Conservation (phyloP, 176 grass and related monocot genomes). For the Carex myosuroides region DNA sequence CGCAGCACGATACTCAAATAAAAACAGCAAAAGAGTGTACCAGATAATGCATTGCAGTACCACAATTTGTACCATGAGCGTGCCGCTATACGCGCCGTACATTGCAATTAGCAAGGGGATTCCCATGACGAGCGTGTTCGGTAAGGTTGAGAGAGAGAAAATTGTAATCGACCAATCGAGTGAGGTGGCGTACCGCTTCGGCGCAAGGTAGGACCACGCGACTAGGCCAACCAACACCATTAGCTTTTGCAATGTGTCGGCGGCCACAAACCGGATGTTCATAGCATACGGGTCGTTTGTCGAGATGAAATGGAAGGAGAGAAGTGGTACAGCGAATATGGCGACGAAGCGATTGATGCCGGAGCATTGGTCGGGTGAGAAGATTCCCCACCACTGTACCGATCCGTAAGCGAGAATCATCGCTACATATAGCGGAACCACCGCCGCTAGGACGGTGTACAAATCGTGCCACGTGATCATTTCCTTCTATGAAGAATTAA, state of each 20-base stretch:
- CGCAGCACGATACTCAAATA: constrained; percentile 85
- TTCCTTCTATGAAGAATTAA: background rate
- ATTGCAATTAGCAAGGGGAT: constrained; percentile 73
- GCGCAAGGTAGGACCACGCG: constrained; percentile 32
- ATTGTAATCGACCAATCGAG: constrained; percentile 71
- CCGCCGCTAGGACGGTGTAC: constrained; percentile 60
- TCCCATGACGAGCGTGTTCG: constrained; percentile 84
- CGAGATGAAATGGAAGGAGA: constrained; percentile 93
- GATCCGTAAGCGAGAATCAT: constrained; percentile 71
- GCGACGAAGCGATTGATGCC: constrained; percentile 89
- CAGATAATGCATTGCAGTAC: constrained; percentile 94
- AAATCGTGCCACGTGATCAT: constrained; percentile 62
- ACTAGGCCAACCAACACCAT: constrained; percentile 47
- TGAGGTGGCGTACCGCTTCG: background rate
- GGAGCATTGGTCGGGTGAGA: constrained; percentile 77
- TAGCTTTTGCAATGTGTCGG: constrained; percentile 85
- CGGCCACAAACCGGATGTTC: constrained; percentile 71
- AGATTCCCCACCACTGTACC: constrained; percentile 64
- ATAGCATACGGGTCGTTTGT: constrained; percentile 69
- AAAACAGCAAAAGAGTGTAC: constrained; percentile 92
- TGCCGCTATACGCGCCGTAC: constrained; percentile 56
- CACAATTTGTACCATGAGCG: constrained; percentile 84
- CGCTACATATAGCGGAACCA: constrained; percentile 83
- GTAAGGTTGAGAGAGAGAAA: constrained; percentile 64
- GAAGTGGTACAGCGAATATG: constrained; percentile 75